Percentiles rank a stretch among this genome's conserved stretches.
phyloP scores from a whole-genome alignment of 441 rosid genomes.

The Rhodomyrtus psidioides region DNA sequence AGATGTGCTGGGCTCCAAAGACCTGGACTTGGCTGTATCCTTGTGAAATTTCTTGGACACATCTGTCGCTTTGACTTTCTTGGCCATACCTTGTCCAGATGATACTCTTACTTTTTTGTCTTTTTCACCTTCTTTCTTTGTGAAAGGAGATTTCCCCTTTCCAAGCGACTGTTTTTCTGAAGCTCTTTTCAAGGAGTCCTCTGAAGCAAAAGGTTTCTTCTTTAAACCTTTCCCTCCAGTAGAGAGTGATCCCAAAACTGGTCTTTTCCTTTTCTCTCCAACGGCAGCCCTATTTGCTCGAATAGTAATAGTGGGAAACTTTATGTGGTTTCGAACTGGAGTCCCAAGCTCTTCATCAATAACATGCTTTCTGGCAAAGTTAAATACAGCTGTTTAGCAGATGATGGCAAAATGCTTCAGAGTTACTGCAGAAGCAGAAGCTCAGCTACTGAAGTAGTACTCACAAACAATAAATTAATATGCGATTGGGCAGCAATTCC shows the following conservation, averaged over 20 bases:
- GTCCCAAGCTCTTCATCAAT: constrained; percentile 59
- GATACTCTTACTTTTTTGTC: constrained; percentile 24
- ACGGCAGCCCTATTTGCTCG: constrained; percentile 23
- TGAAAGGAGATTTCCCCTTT: constrained; percentile 14
- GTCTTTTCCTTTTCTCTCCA: constrained; percentile 23
- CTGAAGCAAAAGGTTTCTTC: constrained; percentile 21
- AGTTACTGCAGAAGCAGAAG: neutral
- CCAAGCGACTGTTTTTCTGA: constrained; percentile 17
- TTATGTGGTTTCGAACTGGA: constrained; percentile 69
- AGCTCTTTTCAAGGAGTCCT: constrained; percentile 23
- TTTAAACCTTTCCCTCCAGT: constrained; percentile 24
- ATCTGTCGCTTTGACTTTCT: constrained; percentile 32
- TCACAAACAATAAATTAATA: constrained; percentile 88
- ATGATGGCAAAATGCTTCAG: neutral
- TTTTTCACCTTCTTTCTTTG: constrained; percentile 20
- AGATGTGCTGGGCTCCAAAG: neutral
- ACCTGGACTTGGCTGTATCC: constrained; percentile 9
- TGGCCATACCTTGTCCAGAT: constrained; percentile 19
- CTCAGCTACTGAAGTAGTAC: constrained; percentile 6
- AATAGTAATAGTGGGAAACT: constrained; percentile 41
- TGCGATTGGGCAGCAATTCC: constrained; percentile 54
- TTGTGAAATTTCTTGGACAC: constrained; percentile 22
- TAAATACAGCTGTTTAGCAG: constrained; percentile 10
- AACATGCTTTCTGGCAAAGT: constrained; percentile 57
- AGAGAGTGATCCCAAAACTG: constrained; percentile 19